Evolutionary conservation across 1,139 yeast genomes (phyloP), one percentile per base, ranked within the genome.

Genomic region (Petasospora fabianii): DNA sequence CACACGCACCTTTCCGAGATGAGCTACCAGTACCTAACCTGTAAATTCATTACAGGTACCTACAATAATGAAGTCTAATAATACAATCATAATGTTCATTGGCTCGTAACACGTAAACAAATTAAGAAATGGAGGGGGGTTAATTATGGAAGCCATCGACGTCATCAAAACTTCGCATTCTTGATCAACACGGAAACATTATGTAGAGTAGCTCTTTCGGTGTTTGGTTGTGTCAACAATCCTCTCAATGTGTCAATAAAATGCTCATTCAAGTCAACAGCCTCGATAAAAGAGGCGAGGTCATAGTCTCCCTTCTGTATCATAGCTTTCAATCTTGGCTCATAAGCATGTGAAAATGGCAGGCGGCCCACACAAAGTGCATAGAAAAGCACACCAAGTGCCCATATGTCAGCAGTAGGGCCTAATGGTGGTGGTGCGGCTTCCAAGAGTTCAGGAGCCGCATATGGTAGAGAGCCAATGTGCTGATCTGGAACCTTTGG

Each of bases 391-490:
- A 88, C 86, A 2, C 97, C 97, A 38, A 84, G 69, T 0, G 97
- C 95, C 97, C 97, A 90, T 10, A 85, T 73, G 60, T 90, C 97
- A 1, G 87, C 82, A 39, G 79, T 68, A 0, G 88, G 84, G 1
- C 84, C 82, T 41, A 83, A 67, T 3, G 84, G 80, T 3, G 84
- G 81, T 1, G 85, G 85, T 20, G 72, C 68, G 1, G 85, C 80
- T 29, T 70, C 66, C 37, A 88, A 65, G 24, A 87, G 66, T 56
- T 90, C 96, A 0, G 97, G 97, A 0, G 96, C 75, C 1, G 96
- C 96, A 58, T 87, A 90, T 0, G 97, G 97, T 28, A 90, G 67
- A 1, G 96, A 87, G 0, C 97, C 97, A 42, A 87, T 84, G 51
- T 79, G 84, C 20, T 77, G 66, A 54, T 78, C 84, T 1, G 85